Conservation (phyloP, 169 alveolate genomes). For the Babesia bovis region DNA sequence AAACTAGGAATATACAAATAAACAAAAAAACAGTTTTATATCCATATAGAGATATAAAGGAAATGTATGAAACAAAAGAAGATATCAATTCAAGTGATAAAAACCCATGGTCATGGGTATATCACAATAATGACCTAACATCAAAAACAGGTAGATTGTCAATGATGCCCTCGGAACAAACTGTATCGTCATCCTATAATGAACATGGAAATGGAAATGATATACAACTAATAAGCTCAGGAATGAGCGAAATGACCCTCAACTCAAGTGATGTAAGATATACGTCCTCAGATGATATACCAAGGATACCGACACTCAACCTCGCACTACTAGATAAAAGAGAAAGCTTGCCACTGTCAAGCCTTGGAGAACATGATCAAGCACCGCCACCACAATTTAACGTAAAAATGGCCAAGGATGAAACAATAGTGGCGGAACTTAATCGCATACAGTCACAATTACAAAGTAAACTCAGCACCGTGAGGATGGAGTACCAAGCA, state of each 20-base stretch:
- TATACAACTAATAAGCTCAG: not conserved
- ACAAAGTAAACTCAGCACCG: conserved; percentile 35
- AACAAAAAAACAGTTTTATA: too few relatives aligned
- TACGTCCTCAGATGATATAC: conserved; percentile 5
- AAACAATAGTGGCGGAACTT: conserved; percentile 10
- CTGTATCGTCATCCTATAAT: too few relatives aligned
- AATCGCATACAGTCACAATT: conserved; percentile 22
- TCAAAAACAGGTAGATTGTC: too few relatives aligned
- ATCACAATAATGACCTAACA: too few relatives aligned
- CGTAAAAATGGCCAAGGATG: not conserved
- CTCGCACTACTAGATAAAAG: not conserved
- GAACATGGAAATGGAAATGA: too few relatives aligned
- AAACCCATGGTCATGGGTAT: too few relatives aligned
- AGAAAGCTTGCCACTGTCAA: conserved; percentile 6
- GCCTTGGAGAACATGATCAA: conserved; percentile 21
- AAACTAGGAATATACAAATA: too few relatives aligned
- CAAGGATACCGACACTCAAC: conserved; percentile 31
- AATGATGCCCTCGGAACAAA: too few relatives aligned
- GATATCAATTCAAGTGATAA: too few relatives aligned
- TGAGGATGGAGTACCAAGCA: conserved; percentile 27
- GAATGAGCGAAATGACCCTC: not conserved
- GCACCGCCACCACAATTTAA: conserved; percentile 15
- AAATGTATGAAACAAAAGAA: too few relatives aligned
- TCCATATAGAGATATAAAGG: too few relatives aligned
- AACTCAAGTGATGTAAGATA: not conserved